These are phyloP conservation scores for Lagenidium giganteum DNA, from an alignment of 352 stramenopile genomes.

Conservation along the genomic window DNA sequence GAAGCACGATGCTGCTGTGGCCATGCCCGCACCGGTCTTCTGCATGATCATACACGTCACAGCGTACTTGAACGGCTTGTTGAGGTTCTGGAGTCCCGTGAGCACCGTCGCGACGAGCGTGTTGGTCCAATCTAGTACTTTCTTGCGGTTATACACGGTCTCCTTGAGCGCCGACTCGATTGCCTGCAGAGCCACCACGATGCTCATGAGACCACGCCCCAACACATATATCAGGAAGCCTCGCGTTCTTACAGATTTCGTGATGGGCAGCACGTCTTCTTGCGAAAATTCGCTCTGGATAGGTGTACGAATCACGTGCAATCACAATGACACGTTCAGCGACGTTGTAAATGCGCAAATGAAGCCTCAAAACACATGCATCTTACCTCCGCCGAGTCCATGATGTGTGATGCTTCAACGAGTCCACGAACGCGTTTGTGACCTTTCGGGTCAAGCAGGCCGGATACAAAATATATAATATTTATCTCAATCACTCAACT, in stretches of 20 bases:
- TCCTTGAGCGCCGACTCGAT: slow-evolving; percentile 78
- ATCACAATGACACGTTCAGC: not conserved
- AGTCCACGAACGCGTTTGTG: not conserved
- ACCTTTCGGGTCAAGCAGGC: no score
- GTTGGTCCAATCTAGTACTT: slow-evolving; percentile 84
- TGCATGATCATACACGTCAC: slow-evolving; percentile 86
- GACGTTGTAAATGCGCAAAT: not conserved
- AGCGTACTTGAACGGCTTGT: slow-evolving; percentile 85
- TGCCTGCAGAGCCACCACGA: slow-evolving; percentile 19
- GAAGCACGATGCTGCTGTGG: slow-evolving; percentile 65
- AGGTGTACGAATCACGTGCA: no score
- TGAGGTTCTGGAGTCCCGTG: slow-evolving; percentile 78
- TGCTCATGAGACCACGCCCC: not conserved
- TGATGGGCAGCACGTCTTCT: slow-evolving; percentile 69
- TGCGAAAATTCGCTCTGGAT: slow-evolving; percentile 82
- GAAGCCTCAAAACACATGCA: not conserved
- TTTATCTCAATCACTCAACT: no score
- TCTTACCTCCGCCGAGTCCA: slow-evolving; percentile 8
- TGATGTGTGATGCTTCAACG: not conserved
- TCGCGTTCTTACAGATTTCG: slow-evolving; percentile 36
- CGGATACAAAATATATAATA: no score
- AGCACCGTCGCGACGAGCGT: slow-evolving; percentile 75
- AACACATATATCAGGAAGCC: not conserved
- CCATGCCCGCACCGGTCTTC: slow-evolving; percentile 71
- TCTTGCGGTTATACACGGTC: slow-evolving; percentile 83